These are phyloP conservation scores for Punica granatum DNA, from an alignment of 345 rosid genomes.

Conservation along the genomic window DNA sequence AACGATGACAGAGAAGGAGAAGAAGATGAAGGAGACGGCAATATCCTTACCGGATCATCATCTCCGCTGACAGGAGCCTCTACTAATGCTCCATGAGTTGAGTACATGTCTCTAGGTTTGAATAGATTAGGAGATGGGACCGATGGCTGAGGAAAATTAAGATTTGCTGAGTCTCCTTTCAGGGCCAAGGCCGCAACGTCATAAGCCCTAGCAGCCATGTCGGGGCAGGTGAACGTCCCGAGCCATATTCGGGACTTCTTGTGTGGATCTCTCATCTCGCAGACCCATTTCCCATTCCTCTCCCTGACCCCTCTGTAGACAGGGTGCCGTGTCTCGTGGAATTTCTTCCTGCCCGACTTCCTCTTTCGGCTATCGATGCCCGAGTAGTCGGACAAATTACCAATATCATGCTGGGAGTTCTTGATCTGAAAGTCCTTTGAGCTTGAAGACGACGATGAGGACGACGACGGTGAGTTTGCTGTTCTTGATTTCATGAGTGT, in stretches of 20 bases:
- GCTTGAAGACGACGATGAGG: neutral
- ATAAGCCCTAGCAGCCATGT: constrained; percentile 43
- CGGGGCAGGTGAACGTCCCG: constrained; percentile 40
- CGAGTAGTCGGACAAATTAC: neutral
- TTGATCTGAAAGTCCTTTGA: constrained; percentile 8
- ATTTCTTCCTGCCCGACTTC: constrained; percentile 47
- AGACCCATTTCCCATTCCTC: constrained; percentile 52
- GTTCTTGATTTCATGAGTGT: neutral
- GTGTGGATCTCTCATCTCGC: constrained; percentile 36
- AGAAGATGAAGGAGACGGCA: constrained; percentile 5
- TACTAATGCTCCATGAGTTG: neutral
- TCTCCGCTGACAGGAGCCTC: neutral
- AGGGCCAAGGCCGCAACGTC: constrained; percentile 42
- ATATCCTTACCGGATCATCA: neutral
- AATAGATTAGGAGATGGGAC: neutral
- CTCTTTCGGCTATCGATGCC: constrained; percentile 16
- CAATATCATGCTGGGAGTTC: too few species aligned
- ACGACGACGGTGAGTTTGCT: neutral
- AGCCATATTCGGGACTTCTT: constrained; percentile 35
- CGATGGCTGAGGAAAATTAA: constrained; percentile 31
- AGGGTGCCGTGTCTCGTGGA: constrained; percentile 48
- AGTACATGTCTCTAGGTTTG: neutral
- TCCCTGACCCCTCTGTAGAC: constrained; percentile 40
- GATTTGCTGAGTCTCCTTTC: constrained; percentile 27
- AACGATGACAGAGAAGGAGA: neutral